phyloP scores from a whole-genome alignment of 495 filamentous ascomycete species.

The Aspergillus funiculosus region DNA sequence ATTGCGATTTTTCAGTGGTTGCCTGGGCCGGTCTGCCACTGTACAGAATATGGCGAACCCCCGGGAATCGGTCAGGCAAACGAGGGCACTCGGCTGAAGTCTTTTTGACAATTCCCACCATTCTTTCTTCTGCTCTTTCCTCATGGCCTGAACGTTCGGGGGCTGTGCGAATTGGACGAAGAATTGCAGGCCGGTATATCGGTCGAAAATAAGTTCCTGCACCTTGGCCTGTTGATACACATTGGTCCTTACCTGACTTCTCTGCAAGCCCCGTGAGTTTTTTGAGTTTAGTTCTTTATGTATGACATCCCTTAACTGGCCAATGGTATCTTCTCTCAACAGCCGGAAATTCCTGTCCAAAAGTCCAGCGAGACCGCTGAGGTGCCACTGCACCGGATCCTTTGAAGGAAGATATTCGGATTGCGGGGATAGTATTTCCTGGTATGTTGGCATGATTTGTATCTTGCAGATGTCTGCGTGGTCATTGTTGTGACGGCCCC shows the following conservation, averaged over 20 bases:
- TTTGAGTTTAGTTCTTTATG: conserved; percentile 11
- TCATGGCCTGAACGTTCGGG: conserved; percentile 22
- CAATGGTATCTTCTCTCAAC: conserved; percentile 36
- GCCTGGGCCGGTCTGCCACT: conserved; percentile 33
- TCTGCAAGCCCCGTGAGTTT: neutral
- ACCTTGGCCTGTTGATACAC: conserved; percentile 39
- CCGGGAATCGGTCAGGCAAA: conserved; percentile 51
- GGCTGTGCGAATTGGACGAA: conserved; percentile 50
- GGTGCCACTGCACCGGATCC: conserved; percentile 50
- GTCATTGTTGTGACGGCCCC: conserved; percentile 63
- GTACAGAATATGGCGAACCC: conserved; percentile 51
- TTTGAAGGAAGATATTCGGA: conserved; percentile 57
- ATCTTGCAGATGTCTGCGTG: conserved; percentile 53
- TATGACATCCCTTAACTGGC: conserved; percentile 34
- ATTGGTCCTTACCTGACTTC: conserved; percentile 23
- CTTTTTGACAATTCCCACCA: conserved; percentile 60
- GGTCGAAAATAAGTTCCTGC: conserved; percentile 37
- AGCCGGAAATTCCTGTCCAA: conserved; percentile 63
- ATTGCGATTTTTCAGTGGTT: conserved; percentile 12
- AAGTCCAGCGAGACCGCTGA: conserved; percentile 52
- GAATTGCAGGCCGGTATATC: conserved; percentile 48
- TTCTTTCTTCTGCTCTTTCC: conserved; percentile 35
- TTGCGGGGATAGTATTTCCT: conserved; percentile 51
- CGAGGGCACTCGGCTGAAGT: conserved; percentile 50
- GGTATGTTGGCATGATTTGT: conserved; percentile 54